These are phyloP conservation scores for Leccinum barrowsii DNA, from an alignment of 768 basidiomycete species.

Conservation along the genomic window DNA sequence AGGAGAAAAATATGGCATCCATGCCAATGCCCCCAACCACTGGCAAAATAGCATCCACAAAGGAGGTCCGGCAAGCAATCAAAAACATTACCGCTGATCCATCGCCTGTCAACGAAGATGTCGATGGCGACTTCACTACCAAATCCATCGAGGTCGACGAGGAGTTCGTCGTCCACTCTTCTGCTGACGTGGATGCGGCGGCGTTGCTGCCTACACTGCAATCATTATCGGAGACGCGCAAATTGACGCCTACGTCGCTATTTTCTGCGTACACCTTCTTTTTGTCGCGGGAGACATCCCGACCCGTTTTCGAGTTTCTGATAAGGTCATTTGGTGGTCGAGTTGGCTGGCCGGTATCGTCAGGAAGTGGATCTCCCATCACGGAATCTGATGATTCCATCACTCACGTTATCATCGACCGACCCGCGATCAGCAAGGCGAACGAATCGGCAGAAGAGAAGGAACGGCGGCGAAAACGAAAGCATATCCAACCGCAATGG, in stretches of 20 bases:
- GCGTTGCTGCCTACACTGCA: constrained; percentile 65
- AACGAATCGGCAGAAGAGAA: constrained; percentile 56
- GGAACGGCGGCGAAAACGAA: constrained; percentile 63
- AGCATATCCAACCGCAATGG: constrained; percentile 97
- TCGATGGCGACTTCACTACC: constrained; percentile 34
- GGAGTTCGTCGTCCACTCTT: constrained; percentile 65
- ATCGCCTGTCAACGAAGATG: constrained; percentile 31
- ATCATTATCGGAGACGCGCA: constrained; percentile 57
- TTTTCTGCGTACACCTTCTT: constrained; percentile 90
- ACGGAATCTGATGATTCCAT: constrained; percentile 77
- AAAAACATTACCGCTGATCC: constrained; percentile 39
- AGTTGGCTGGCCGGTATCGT: constrained; percentile 84
- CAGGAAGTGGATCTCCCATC: constrained; percentile 78
- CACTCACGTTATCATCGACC: constrained; percentile 94
- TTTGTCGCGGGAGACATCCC: constrained; percentile 88
- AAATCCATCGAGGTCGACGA: constrained; percentile 44
- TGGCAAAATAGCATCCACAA: constrained; percentile 46
- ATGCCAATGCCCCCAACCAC: constrained; percentile 16
- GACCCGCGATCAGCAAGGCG: constrained; percentile 55
- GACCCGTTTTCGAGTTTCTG: constrained; percentile 91
- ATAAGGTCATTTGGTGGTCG: constrained; percentile 89
- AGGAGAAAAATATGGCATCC: constrained; percentile 22
- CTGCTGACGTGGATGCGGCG: constrained; percentile 45
- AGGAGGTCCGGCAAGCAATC: constrained; percentile 49
- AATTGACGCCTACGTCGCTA: constrained; percentile 54